A percentile compares a stretch with the other conserved stretches of the same genome.
Evolutionary conservation across 306 rosid species (phyloP).

Genomic region (Begonia fuchsioides): DNA sequence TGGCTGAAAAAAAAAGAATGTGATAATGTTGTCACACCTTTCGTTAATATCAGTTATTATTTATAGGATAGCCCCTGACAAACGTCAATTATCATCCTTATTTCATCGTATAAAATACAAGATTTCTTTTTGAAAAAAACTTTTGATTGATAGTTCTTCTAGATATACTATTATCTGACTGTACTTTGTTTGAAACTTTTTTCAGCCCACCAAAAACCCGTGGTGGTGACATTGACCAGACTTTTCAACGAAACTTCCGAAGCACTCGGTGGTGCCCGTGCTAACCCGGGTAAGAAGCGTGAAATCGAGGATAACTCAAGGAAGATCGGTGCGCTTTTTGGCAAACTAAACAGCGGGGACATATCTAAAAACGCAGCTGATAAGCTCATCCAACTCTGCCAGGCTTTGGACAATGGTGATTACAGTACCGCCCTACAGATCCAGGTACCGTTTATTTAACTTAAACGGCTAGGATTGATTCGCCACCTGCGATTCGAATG

Average conservation of each 20-base stretch:
- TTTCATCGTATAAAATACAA: no score
- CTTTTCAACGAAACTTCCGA: conserved; percentile 93
- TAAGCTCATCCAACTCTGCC: conserved; percentile 81
- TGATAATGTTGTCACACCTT: no score
- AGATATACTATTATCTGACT: conserved; percentile 4
- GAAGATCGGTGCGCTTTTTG: conserved; percentile 83
- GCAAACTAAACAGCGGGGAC: conserved; percentile 76
- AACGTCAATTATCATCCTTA: no score
- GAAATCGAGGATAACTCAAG: conserved; percentile 94
- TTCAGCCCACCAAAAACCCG: conserved; percentile 55
- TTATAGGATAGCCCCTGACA: no score
- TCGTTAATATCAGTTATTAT: no score
- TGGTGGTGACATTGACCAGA: conserved; percentile 67
- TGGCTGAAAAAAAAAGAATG: no score
- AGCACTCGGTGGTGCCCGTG: conserved; percentile 79
- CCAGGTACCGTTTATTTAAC: conserved; percentile 37
- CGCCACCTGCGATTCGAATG: no score
- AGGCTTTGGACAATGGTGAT: conserved; percentile 75
- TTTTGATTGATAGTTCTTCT: neutral
- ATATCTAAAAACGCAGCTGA: conserved; percentile 86
- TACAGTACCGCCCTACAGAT: conserved; percentile 62
- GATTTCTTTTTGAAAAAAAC: no score
- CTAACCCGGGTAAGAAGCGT: conserved; percentile 85
- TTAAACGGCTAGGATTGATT: neutral
- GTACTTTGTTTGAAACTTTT: neutral